Percentiles rank a stretch among this genome's conserved stretches.
phyloP scores from a whole-genome alignment of 768 basidiomycete genomes.

The Lactifluus hygrophoroides region DNA sequence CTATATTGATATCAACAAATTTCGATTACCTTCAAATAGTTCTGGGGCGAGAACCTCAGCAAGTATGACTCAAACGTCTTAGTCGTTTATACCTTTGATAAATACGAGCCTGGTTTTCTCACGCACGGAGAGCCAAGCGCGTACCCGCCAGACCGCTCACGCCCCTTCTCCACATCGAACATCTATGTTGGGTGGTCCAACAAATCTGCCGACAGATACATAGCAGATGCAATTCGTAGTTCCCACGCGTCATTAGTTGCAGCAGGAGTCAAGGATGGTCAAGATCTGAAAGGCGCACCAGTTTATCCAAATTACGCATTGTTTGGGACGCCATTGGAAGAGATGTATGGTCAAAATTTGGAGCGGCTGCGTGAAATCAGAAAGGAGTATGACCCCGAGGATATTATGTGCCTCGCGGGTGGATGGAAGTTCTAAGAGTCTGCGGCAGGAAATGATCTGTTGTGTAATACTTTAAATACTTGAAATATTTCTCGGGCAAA shows the following conservation, averaged over 20 bases:
- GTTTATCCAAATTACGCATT: background rate
- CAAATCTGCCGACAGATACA: constrained; percentile 29
- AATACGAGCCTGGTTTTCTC: constrained; percentile 4
- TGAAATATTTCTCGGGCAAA: too few relatives aligned
- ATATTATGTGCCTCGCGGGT: background rate
- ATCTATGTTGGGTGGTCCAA: constrained; percentile 36
- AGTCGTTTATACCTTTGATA: constrained; percentile 31
- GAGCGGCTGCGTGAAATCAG: background rate
- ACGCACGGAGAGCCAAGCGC: constrained; percentile 15
- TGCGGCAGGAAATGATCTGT: background rate
- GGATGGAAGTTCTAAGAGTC: background rate
- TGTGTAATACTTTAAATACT: background rate
- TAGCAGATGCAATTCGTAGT: background rate
- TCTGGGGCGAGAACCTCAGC: constrained; percentile 36
- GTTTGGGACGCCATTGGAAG: background rate
- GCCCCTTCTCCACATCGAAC: background rate
- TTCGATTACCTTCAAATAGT: constrained; percentile 25
- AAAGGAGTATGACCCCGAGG: background rate
- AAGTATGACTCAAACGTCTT: constrained; percentile 31
- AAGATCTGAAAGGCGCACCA: background rate
- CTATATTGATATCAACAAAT: background rate
- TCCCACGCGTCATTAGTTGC: background rate
- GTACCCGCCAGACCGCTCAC: constrained; percentile 19
- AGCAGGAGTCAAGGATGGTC: background rate
- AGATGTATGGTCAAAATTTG: background rate